Evolutionary conservation across 331 rosid species (phyloP), one percentile per base, ranked within the genome.

Genomic region (Prunus yedoensis): DNA sequence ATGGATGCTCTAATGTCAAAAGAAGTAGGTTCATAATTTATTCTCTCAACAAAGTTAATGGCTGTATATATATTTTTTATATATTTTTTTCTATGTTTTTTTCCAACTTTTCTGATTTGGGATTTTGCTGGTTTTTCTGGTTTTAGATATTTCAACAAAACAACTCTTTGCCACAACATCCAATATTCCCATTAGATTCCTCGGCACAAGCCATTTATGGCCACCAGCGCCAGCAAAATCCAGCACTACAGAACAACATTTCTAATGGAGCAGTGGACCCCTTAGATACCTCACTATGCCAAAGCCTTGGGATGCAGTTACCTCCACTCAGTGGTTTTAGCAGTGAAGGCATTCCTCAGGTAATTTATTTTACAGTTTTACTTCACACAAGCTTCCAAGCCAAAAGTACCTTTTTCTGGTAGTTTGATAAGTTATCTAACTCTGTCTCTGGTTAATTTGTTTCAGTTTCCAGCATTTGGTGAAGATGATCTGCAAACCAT

Each of bases 401-500:
- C 11, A 23, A 13, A 10, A 43, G 27, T 60, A 3, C 20, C n/a
- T 0, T 25, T 21, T 56, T 60, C n/a, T 1, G 43, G 63, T 57
- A 21, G 12, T 38, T 49, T 49, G n/a, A n/a, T 17, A 64, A 77
- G 27, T 28, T 5, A 12, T 58, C 41, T 54, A 68, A 74, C 15
- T 43, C 46, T 78, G 43, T 38, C 35, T 78, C 54, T 79, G 59
- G 64, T 65, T 18, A 61, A 62, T 77, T 58, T 60, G 75, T 56
- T 68, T 3, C 86, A 94, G 97, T 92, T 76, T 83, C 92, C 93
- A 81, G 72, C 81, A 51, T 92, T 89, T 68, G 92, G 86, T 67
- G 97, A 90, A 66, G 98, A 90, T 75, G 97, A 91, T 47, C 91
- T 94, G 66, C 91, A 92, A 65, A 80, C 85, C 74, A 84, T 94